Evolutionary conservation across 345 rosid species (phyloP), one percentile per base, ranked within the genome.

Genomic region (Linum trigynum): DNA sequence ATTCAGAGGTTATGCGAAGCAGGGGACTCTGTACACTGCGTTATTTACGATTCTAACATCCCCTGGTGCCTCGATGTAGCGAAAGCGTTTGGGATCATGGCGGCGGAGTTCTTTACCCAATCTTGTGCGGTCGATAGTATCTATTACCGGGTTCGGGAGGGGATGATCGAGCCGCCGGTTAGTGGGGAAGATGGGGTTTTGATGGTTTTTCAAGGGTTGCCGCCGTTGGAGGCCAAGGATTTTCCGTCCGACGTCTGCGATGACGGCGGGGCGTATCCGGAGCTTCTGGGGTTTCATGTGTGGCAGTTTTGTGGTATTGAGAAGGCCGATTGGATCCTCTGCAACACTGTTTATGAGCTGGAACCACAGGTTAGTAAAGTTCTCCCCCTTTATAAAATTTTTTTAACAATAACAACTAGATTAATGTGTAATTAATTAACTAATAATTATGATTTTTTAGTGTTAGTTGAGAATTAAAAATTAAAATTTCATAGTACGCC

Each of bases 1-100:
- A 55, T 76, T 38, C 39, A 63, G 40, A 75, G 42, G 39, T 62
- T 73, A 10, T 61, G 41, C 3, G 38, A 6, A 6, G 68, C 65
- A 3, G 66, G 56, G 48, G 8, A 57, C 4, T 62, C 66, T 39
- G 62, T 62, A 0, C 14, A 39, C 9, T 62, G 66, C 67, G 23
- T 69, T 8, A 16, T 62, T 15, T 69, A 78, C 58, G 84, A 78
- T 57, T 45, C 71, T 8, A 41, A 70, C 70, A 41, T 77, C 55
- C 72, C 75, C 2, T 78, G 82, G 84, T 71, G 61, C 14, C 62
- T 81, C 7, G 78, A 78, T 12, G 77, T 75, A 39, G 76, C 81
- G 0, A 80, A 75, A 74, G 39, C 41, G 53, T 72, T 72, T 50
- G 81, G 74, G 4, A 0, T 75, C 3, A 3, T 12, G 0, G 63